Base-by-base conservation (phyloP, 140 eudicot species). In the Ambrosia hybrid region DNA sequence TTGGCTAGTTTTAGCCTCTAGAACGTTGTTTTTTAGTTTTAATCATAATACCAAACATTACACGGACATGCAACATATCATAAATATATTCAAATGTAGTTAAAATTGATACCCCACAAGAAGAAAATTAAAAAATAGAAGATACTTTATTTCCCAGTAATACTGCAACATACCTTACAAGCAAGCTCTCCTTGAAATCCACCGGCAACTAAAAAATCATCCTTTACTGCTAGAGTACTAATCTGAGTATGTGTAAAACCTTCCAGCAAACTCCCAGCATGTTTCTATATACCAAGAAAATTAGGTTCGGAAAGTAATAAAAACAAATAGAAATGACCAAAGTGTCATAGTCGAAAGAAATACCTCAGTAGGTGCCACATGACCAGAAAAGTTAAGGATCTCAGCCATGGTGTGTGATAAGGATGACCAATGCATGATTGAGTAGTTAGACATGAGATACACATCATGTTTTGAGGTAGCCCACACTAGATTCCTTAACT, bases 381-480 rank as follows among this genome's bases (percentile, higher is more conserved):
- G 99, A 21, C 96, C 99, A 3, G 92, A 85, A 15, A 91, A 83
- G 73, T 95, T 86, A 56, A 95, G 83, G 36, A 95, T 95, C 79
- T 95, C 99, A 0, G 96, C 68, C 83, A 77, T 70, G 38, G 83
- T 88, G 80, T 72, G 78, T 10, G 87, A 68, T 65, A 88, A 63
- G 4, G 99, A 91, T 36, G 99, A 95, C 97, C 97, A 95, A 63
- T 95, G 99, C 83, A 88, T 84, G 53, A 88, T 82, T 21, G 91
- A 83, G 82, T 76, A 88, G 80, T 91, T 80, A 4, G 99, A 95
- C 92, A 95, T 88, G 64, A 95, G 89, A 73, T 95, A 95, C 9
- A 91, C 97, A 80, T 95, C 97, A 76, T 95, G 97, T 73, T 95
- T 95, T 62, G 99, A 86, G 55, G 97, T 88, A 14, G 99, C 86